phyloP scores from a whole-genome alignment of 2,329 filamentous ascomycete genomes.

The Moelleriella libera region DNA sequence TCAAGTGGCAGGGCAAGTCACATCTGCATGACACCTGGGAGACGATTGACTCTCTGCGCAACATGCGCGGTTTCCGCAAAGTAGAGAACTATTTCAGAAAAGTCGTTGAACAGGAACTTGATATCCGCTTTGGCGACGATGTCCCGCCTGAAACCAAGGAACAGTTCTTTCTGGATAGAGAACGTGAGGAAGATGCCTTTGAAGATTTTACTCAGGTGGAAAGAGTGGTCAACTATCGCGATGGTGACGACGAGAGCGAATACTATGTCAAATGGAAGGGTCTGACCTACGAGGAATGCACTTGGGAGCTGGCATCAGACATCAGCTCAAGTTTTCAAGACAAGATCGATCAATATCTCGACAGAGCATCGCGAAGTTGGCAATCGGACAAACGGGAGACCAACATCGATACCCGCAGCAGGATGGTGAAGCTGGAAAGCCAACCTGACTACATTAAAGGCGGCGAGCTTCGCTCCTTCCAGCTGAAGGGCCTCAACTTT shows the following conservation, averaged over 20 bases:
- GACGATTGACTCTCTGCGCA: conserved; percentile 55
- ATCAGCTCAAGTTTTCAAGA: conserved; percentile 69
- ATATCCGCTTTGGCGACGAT: conserved; percentile 61
- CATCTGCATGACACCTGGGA: conserved; percentile 97
- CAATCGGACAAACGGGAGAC: conserved; percentile 66
- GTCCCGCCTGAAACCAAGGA: conserved; percentile 76
- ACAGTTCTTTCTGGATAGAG: conserved; percentile 89
- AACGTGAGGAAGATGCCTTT: conserved; percentile 76
- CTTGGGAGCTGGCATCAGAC: conserved; percentile 72
- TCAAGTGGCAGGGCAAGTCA: conserved; percentile 95
- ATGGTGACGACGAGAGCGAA: conserved; percentile 67
- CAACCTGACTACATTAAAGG: conserved; percentile 77
- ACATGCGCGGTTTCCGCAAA: conserved; percentile 73
- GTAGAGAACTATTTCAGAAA: conserved; percentile 93
- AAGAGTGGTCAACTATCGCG: conserved; percentile 72
- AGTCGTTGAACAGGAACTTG: conserved; percentile 64
- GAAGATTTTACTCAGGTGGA: conserved; percentile 88
- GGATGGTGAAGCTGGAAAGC: conserved; percentile 59
- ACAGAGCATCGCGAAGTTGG: conserved; percentile 69
- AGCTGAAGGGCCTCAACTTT: conserved; percentile 89
- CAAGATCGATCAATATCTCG: conserved; percentile 83
- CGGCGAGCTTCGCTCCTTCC: conserved; percentile 82
- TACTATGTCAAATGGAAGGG: conserved; percentile 98
- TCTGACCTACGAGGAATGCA: conserved; percentile 83
- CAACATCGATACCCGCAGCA: conserved; percentile 58